Conservation (phyloP, 169 alveolate genomes). For the Plasmodium reichenowi region DNA sequence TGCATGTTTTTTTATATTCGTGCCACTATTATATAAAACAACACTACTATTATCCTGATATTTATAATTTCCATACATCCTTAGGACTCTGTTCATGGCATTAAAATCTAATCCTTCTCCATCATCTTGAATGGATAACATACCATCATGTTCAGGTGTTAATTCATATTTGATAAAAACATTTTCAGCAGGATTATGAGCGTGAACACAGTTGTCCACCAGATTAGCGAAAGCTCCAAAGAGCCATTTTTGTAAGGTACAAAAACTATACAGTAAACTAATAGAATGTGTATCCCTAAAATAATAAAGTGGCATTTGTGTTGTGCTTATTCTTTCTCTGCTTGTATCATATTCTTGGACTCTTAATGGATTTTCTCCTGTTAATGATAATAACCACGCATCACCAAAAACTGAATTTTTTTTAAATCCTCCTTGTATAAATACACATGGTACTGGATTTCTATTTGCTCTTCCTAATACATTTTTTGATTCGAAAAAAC, state of each 20-base stretch:
- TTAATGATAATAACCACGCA: constrained; percentile 87
- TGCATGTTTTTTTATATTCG: constrained; percentile 35
- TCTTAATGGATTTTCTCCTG: constrained; percentile 87
- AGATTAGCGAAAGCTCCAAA: constrained; percentile 91
- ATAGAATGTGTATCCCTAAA: constrained; percentile 88
- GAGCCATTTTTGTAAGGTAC: constrained; percentile 88
- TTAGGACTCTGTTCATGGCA: constrained; percentile 85
- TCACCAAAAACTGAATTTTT: constrained; percentile 84
- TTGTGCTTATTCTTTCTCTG: constrained; percentile 77
- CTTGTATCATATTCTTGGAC: constrained; percentile 46
- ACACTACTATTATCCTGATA: constrained; percentile 29
- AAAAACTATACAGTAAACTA: constrained; percentile 83
- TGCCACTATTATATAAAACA: constrained; percentile 2
- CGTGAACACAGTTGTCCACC: constrained; percentile 85
- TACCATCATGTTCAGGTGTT: constrained; percentile 85
- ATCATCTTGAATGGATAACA: constrained; percentile 88
- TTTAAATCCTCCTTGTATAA: constrained; percentile 88
- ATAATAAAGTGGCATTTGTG: constrained; percentile 85
- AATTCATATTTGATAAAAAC: constrained; percentile 81
- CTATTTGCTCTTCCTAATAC: constrained; percentile 82
- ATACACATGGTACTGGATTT: constrained; percentile 88
- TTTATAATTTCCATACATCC: constrained; percentile 85
- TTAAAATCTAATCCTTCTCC: constrained; percentile 87
- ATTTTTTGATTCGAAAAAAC: constrained; percentile 86
- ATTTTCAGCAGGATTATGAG: constrained; percentile 80